phyloP scores from a whole-genome alignment of 306 rosid genomes.

The Malus sieversii region DNA sequence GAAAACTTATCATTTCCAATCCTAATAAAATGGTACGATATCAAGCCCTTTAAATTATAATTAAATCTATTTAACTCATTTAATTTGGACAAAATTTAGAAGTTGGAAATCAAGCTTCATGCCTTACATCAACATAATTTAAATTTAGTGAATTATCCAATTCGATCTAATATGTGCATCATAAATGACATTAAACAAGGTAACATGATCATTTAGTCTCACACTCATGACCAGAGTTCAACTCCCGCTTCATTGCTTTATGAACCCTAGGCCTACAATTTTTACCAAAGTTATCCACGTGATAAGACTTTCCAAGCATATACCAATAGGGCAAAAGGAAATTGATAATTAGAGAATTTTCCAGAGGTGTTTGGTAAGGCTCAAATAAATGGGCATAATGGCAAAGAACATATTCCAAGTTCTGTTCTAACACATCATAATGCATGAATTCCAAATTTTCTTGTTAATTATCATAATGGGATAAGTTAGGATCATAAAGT shows the following conservation, averaged over 20 bases:
- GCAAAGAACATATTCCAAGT: constrained; percentile 7
- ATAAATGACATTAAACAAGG: not conserved
- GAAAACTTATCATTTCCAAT: too few species aligned
- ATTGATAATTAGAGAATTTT: constrained; percentile 10
- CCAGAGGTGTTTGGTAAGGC: not conserved
- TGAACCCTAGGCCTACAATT: not conserved
- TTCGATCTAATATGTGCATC: not conserved
- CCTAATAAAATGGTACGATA: too few species aligned
- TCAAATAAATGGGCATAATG: not conserved
- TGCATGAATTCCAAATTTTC: constrained; percentile 8
- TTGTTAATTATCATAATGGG: not conserved
- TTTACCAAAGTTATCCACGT: not conserved
- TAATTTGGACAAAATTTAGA: not conserved
- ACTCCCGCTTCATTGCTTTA: not conserved
- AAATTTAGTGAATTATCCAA: too few species aligned
- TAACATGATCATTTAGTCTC: not conserved
- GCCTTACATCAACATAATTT: not conserved
- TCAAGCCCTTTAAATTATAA: not conserved
- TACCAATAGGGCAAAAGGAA: not conserved
- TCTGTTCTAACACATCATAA: not conserved
- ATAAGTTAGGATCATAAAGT: not conserved
- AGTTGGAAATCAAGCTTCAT: not conserved
- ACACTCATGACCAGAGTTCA: not conserved
- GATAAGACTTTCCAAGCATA: not conserved
- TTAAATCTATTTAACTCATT: too few species aligned